Evolutionary conservation across 2,329 filamentous ascomycete species (phyloP), one percentile per base, ranked within the genome.

Genomic region (Nothopassalora personata): DNA sequence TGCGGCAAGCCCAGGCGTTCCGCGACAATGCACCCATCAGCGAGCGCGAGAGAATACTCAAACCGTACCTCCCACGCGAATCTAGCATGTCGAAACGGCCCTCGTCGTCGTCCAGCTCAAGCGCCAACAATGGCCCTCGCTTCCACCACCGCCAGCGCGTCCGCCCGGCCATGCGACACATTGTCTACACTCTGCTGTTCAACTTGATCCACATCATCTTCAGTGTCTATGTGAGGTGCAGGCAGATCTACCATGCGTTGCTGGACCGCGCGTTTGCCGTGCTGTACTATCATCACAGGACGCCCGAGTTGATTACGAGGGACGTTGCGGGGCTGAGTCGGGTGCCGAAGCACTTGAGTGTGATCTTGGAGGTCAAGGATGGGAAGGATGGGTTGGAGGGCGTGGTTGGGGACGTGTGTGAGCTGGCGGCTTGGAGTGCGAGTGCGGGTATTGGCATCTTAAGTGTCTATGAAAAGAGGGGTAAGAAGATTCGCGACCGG

Each of bases 281-380:
- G 61, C 80, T 96, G 56, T 92, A 93, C 74, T 94, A 99, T 77
- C 95, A 99, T 77, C 94, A 99, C 75, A 89, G 90, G 54, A 96
- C 93, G 0, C 94, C 94, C 7, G 90, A 96, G 72, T 85, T 96
- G 71, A 96, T 99, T 67, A 86, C 88, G 70, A 87, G 88, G 69
- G 94, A 99, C 76, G 87, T 97, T 28, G 85, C 85, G 72, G 81
- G 82, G 9, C 75, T 99, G 58, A 82, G 80, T 59, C 85, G 88
- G 67, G 76, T 95, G 60, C 94, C 94, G 2, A 84, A 88, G 65
- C 94, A 99, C 71, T 74, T 99, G 53, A 97, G 91, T 71, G 87
- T 96, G 10, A 87, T 97, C 56, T 76, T 99, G 59, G 87, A 87
- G 59, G 79, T 90, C 51, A 86, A 93, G 68, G 80, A 87, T 71